Evolutionary conservation across 2,329 filamentous ascomycete species (phyloP).

Genomic region (Alternaria burnsii): DNA sequence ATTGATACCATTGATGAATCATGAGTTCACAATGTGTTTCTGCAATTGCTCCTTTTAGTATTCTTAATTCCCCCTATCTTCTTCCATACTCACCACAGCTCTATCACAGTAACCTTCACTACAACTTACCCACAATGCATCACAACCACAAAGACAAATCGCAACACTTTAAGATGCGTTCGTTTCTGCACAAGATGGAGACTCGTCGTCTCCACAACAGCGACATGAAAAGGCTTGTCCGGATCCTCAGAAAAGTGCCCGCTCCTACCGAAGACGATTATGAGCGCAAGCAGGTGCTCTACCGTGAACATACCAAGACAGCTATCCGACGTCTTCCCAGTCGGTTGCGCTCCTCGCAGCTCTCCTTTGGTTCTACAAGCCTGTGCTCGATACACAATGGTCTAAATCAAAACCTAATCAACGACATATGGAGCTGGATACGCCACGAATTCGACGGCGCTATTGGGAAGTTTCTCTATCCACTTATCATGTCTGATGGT

Average conservation of each 20-base stretch:
- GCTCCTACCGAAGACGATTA: slow-evolving; percentile 1
- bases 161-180: slow-evolving; percentile 14
- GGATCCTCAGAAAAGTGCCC: slow-evolving; percentile 26
- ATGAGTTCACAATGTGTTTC: slow-evolving; percentile 13
- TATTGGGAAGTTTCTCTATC: slow-evolving; percentile 38
- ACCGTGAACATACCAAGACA: slow-evolving; percentile 19
- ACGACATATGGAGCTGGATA: slow-evolving; percentile 35
- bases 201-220: slow-evolving; percentile 27
- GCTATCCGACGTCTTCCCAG: slow-evolving; percentile 33
- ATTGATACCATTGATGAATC: background rate
- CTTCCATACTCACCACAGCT: slow-evolving; percentile 3
- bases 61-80: slow-evolving; percentile 6
- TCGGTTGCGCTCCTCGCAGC: slow-evolving; percentile 29
- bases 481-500: slow-evolving; percentile 29
- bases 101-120: background rate
- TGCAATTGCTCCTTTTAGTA: background rate
- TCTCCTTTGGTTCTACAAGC: slow-evolving; percentile 15
- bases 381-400: slow-evolving; percentile 39
- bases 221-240: slow-evolving; percentile 38
- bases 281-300: slow-evolving; percentile 2
- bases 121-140: background rate
- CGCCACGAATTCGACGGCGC: slow-evolving; percentile 32
- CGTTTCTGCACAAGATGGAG: slow-evolving; percentile 19
- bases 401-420: slow-evolving; percentile 29
- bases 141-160: background rate